Conservation (phyloP, 345 rosid species). For the Mangifera indica region DNA sequence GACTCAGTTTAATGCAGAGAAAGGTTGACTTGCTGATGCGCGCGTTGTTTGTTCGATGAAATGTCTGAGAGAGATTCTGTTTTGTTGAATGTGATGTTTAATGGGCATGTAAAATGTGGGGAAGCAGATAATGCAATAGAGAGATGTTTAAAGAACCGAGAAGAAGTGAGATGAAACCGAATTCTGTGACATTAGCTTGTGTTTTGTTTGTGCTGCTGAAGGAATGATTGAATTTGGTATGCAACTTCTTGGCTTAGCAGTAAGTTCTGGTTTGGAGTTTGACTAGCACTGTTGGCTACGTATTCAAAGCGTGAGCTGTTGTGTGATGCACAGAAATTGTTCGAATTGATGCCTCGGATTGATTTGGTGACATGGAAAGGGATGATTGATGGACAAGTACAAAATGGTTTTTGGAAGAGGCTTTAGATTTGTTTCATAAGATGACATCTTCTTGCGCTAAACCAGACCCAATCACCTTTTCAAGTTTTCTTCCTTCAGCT, state of each 20-base stretch:
- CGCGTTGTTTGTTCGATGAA: constrained; percentile 47
- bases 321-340: constrained; percentile 56
- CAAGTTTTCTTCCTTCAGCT: constrained; percentile 75
- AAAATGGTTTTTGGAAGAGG: constrained; percentile 62
- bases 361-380: constrained; percentile 76
- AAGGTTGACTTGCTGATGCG: constrained; percentile 46
- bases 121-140: constrained; percentile 40
- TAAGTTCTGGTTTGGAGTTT: constrained; percentile 52
- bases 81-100: constrained; percentile 86
- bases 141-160: constrained; percentile 57
- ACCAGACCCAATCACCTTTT: too few relatives aligned
- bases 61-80: constrained; percentile 60
- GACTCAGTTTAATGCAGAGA: constrained; percentile 54
- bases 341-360: constrained; percentile 45
- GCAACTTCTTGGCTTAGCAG: constrained; percentile 63
- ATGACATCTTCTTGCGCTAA: constrained; percentile 57
- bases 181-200: constrained; percentile 63
- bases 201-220: constrained; percentile 51
- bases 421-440: constrained; percentile 43
- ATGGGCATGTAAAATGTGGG: constrained; percentile 52
- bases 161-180: constrained; percentile 34
- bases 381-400: constrained; percentile 74
- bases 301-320: constrained; percentile 65
- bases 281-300: constrained; percentile 63
- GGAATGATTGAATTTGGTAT: constrained; percentile 47